Evolutionary conservation across 345 rosid species (phyloP).

Genomic region (Noccaea caerulescens): DNA sequence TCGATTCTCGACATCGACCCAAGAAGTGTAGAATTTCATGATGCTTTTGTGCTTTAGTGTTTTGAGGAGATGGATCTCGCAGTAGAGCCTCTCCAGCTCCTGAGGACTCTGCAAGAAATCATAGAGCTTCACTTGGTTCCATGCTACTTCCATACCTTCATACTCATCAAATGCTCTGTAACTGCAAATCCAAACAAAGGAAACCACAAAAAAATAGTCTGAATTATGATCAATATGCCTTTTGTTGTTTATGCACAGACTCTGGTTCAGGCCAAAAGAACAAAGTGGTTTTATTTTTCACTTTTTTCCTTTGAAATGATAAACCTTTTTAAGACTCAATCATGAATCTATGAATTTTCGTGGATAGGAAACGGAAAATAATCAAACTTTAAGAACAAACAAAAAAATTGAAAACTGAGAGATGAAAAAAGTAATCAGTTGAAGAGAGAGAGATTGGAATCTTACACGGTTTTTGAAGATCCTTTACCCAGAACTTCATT

Average conservation of each 20-base stretch:
- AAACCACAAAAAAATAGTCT: conserved; percentile 15
- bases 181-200: conserved; percentile 47
- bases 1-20: conserved; percentile 84
- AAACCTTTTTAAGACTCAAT: neutral
- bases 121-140: conserved; percentile 97
- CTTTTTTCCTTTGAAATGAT: neutral
- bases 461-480: conserved; percentile 97
- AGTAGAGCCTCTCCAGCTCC: conserved; percentile 91
- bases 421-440: neutral
- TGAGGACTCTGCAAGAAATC: conserved; percentile 92
- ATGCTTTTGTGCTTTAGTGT: conserved; percentile 87
- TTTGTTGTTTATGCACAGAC: conserved; percentile 4
- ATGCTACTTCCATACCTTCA: conserved; percentile 94
- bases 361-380: conserved; percentile 3
- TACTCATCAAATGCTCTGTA: conserved; percentile 95
- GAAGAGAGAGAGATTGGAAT: conserved; percentile 36
- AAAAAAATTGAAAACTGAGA: conserved; percentile 20
- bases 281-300: conserved; percentile 1
- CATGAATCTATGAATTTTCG: conserved; percentile 1
- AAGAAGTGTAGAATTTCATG: conserved; percentile 89
- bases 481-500: conserved; percentile 94
- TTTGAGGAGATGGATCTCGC: conserved; percentile 94
- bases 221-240: neutral
- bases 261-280: conserved; percentile 2
- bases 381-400: neutral